These are phyloP conservation scores for Schizochytrium sp. DNA, from an alignment of 108 stramenopile genomes.

Conservation along the genomic window DNA sequence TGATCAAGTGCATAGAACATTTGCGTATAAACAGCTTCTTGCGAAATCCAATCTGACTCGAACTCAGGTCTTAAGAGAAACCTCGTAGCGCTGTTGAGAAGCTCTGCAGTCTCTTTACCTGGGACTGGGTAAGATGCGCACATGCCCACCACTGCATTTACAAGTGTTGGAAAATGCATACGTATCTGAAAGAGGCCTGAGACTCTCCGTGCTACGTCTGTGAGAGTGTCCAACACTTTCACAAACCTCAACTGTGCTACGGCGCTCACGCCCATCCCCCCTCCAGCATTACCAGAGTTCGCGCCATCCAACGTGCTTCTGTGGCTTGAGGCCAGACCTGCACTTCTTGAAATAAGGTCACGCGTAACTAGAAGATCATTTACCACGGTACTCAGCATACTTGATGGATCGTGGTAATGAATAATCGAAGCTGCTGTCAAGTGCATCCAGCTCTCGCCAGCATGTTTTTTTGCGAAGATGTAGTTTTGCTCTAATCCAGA, in stretches of 20 bases:
- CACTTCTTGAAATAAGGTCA: neutral
- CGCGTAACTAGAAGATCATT: neutral
- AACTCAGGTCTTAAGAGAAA: neutral
- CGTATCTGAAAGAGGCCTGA: neutral
- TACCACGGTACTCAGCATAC: neutral
- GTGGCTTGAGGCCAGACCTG: neutral
- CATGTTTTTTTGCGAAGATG: slow-evolving; percentile 9
- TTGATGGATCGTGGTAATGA: neutral
- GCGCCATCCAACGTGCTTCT: neutral
- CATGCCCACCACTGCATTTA: slow-evolving; percentile 41
- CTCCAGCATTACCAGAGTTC: neutral
- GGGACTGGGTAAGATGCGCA: slow-evolving; percentile 30
- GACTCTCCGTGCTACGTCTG: neutral
- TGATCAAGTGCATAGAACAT: slow-evolving; percentile 30
- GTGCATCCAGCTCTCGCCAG: slow-evolving; percentile 43
- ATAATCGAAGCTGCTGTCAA: neutral
- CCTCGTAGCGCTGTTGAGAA: neutral
- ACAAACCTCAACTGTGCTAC: neutral
- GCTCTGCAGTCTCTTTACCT: slow-evolving; percentile 36
- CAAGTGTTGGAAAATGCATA: neutral
- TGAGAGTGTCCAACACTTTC: neutral
- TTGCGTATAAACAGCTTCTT: neutral
- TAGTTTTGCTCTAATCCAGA: neutral
- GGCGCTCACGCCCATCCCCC: neutral
- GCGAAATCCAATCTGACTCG: neutral